These are phyloP conservation scores for Gossypium laxum DNA, from an alignment of 441 rosid genomes.

Conservation along the genomic window DNA sequence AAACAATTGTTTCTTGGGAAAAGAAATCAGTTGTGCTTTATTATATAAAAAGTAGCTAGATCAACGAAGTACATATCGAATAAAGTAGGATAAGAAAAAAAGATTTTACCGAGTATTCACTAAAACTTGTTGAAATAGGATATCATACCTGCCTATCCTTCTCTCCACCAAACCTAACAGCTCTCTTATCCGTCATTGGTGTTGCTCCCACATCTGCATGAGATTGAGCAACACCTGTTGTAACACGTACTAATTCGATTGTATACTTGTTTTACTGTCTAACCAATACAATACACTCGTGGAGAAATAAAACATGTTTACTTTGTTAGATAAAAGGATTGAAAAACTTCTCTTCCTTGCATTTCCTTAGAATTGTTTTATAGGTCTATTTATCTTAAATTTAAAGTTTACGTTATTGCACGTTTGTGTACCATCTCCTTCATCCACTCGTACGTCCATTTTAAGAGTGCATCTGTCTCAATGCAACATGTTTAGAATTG, in stretches of 20 bases:
- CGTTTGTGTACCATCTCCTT: not conserved
- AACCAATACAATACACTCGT: too few relatives aligned
- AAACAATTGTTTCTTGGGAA: too few relatives aligned
- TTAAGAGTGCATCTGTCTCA: not conserved
- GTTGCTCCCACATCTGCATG: too few relatives aligned
- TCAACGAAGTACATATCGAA: not conserved
- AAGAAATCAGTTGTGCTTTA: not conserved
- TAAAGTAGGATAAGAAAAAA: not conserved
- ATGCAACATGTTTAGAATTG: not conserved
- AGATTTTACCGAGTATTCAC: too few relatives aligned
- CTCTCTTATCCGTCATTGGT: not conserved
- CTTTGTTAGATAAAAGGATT: too few relatives aligned
- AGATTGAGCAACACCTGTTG: not conserved
- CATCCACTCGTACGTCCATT: not conserved
- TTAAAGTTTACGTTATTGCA: not conserved
- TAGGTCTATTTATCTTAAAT: too few relatives aligned
- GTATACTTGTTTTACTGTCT: too few relatives aligned
- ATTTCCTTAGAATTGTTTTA: too few relatives aligned
- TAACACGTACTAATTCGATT: too few relatives aligned
- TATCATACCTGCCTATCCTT: not conserved
- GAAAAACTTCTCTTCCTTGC: too few relatives aligned
- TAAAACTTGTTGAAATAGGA: not conserved
- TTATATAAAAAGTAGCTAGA: not conserved
- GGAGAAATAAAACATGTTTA: not conserved
- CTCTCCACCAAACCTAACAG: not conserved